phyloP scores from a whole-genome alignment of 2,329 filamentous ascomycete species.

The Colletotrichum sp. region DNA sequence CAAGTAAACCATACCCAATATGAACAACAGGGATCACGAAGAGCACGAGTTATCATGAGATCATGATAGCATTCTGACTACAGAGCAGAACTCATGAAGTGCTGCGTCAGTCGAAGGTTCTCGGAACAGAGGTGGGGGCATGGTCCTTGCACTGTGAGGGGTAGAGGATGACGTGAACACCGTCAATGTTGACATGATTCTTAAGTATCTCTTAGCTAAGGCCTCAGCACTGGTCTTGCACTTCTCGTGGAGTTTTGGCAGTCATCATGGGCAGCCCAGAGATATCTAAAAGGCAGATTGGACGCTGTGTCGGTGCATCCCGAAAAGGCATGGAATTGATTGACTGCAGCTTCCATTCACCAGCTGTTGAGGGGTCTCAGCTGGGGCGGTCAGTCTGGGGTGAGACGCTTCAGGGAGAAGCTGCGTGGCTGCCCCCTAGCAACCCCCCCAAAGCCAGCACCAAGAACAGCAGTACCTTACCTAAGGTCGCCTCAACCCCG shows the following conservation, averaged over 20 bases:
- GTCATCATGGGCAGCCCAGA: background rate
- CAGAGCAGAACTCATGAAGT: background rate
- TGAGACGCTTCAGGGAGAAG: slow-evolving; percentile 1
- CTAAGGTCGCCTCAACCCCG: slow-evolving; percentile 20
- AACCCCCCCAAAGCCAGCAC: background rate
- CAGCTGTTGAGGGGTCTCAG: background rate
- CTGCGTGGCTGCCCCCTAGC: background rate
- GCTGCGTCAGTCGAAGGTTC: background rate
- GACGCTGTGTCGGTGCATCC: background rate
- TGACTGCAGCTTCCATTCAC: background rate
- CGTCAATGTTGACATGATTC: background rate
- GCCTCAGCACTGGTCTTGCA: background rate
- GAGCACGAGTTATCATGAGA: fast-evolving
- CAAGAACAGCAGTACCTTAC: slow-evolving; percentile 8
- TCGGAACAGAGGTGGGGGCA: background rate
- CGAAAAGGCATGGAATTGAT: background rate
- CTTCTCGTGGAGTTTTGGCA: background rate
- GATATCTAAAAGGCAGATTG: background rate
- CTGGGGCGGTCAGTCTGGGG: background rate
- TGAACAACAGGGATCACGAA: fast-evolving
- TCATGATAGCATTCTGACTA: background rate
- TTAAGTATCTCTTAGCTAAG: background rate
- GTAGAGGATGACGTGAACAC: slow-evolving; percentile 23
- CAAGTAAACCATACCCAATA: background rate
- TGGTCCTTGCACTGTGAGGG: slow-evolving; percentile 20